Evolutionary conservation across 2,329 filamentous ascomycete species (phyloP).

Genomic region (Neurospora sp.): DNA sequence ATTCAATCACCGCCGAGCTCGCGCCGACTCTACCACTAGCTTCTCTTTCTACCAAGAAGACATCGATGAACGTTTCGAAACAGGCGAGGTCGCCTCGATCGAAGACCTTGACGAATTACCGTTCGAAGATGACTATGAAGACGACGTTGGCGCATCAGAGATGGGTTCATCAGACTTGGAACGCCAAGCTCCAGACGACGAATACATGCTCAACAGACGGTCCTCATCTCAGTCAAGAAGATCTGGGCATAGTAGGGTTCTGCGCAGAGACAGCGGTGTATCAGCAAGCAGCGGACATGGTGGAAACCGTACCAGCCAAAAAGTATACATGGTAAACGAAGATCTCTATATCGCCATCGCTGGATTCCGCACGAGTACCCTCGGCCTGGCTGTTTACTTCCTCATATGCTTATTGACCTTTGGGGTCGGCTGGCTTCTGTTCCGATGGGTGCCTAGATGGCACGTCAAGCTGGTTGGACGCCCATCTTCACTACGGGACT

Average conservation of each 20-base stretch:
- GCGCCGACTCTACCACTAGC: conserved; percentile 77
- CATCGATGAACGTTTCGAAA: conserved; percentile 31
- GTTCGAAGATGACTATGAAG: conserved; percentile 29
- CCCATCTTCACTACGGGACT: conserved; percentile 58
- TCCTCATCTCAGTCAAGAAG: conserved; percentile 50
- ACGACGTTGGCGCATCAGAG: conserved; percentile 28
- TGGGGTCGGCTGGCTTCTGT: conserved; percentile 72
- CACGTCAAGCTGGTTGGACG: conserved; percentile 66
- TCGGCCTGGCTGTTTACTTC: conserved; percentile 61
- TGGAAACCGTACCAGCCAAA: conserved; percentile 66
- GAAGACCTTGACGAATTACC: conserved; percentile 30
- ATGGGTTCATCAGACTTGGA: conserved; percentile 27
- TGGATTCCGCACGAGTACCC: conserved; percentile 69
- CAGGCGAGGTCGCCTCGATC: conserved; percentile 19
- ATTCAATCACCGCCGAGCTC: conserved; percentile 72
- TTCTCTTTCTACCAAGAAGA: conserved; percentile 83
- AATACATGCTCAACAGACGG: conserved; percentile 46
- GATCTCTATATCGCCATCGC: conserved; percentile 90
- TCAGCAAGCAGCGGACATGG: conserved; percentile 57
- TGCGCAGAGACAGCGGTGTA: conserved; percentile 58
- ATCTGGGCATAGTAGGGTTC: conserved; percentile 53
- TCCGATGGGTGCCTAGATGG: conserved; percentile 87
- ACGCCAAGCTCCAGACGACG: conserved; percentile 24
- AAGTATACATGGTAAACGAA: conserved; percentile 86
- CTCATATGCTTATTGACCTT: conserved; percentile 60